Percentiles rank a stretch among this genome's conserved stretches.
Conservation (phyloP, 208 protist genomes). For the Acanthamoeba sp. region DNA sequence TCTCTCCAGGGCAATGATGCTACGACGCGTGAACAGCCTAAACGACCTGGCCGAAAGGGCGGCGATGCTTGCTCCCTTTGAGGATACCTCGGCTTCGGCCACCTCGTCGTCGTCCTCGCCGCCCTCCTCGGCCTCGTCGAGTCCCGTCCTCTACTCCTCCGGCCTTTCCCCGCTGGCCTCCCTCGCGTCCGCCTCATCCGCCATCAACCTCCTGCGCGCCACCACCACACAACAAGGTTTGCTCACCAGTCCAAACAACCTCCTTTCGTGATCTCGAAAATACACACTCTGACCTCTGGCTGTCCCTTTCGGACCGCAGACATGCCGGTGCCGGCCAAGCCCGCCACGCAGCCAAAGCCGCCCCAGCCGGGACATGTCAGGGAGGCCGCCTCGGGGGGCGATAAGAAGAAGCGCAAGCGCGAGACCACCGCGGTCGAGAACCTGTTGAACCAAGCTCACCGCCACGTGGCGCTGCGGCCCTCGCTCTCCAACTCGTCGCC, state of each 20-base stretch:
- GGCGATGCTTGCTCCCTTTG: conserved; percentile 34
- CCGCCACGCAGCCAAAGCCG: not conserved
- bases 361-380: not conserved
- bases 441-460: not conserved
- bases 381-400: not conserved
- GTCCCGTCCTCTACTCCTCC: not conserved
- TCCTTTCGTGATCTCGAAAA: too few species aligned
- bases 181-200: not conserved
- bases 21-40: conserved; percentile 15
- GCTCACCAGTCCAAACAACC: too few species aligned
- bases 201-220: not conserved
- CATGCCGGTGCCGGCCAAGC: not conserved
- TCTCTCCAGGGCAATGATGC: too few species aligned
- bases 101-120: not conserved
- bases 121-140: not conserved
- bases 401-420: conserved; percentile 17
- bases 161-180: not conserved
- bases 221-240: too few species aligned
- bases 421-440: not conserved
- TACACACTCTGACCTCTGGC: too few species aligned
- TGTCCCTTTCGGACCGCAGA: too few species aligned
- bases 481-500: not conserved
- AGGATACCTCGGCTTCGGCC: not conserved
- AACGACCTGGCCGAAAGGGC: conserved; percentile 40
- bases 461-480: not conserved